Evolutionary conservation across 805 yeast genomes (phyloP), one percentile per base, ranked within the genome.

Genomic region (Metschnikowia matae): DNA sequence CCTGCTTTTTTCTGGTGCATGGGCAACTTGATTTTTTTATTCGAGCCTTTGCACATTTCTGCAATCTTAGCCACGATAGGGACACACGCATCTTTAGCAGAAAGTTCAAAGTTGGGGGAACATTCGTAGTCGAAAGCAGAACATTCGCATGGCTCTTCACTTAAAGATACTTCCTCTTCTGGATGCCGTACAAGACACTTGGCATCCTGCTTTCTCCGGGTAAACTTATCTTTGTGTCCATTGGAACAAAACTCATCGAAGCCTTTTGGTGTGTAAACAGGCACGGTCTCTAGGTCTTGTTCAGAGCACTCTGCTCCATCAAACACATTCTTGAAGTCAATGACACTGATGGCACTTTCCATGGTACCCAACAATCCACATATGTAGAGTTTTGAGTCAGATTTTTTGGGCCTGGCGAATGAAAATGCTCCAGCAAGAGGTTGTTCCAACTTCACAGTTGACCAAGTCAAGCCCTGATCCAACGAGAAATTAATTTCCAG

Each of bases 391-490:
- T 76, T 78, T 33, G 74, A 66, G 2, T 89, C 82, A 0, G 90
- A 39, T 17, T 37, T 44, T 18, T 3, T 53, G 43, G 26, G 58
- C 61, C 13, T 59, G 10, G 1, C 67, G 35, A 6, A 85, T 87
- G 20, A 70, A 59, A 2, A 83, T 48, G 18, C 84, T 52, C 57
- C 87, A 81, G 48, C 75, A 75, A 40, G 72, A 64, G 3, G 89
- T 81, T 1, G 89, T 7, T 78, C 83, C 4, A 88, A 62, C n/a
- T 75, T 70, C 32, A 71, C 68, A 36, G 71, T 72, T 4, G 62
- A 52, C 91, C 94, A 89, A 2, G 84, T 65, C 33, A 71, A 62
- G 40, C 96, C 96, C 62, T 86, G 89, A 62, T 89, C 91, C 13
- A 83, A 62, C 0, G 95, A 83, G 59, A 75, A 89, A 35, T 58